phyloP scores from a whole-genome alignment of 1,139 yeast genomes.

The Geotrichum fermentans region DNA sequence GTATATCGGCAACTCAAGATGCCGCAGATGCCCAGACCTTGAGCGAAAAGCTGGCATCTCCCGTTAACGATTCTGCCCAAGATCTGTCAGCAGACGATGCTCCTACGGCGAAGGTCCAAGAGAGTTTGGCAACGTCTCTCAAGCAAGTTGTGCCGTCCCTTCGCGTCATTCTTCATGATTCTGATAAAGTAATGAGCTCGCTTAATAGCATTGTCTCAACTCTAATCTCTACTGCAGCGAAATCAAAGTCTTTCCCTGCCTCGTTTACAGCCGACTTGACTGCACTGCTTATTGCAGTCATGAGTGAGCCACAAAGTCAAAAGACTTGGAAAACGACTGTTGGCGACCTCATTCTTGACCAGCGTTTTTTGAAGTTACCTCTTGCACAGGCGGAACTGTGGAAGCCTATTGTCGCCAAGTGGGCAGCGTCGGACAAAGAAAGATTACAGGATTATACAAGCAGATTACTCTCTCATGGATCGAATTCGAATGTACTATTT shows the following conservation, averaged over 20 bases:
- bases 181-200: constrained; percentile 44
- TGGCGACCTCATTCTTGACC: constrained; percentile 40
- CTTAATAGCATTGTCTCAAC: constrained; percentile 41
- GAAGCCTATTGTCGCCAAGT: constrained; percentile 48
- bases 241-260: constrained; percentile 37
- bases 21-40: constrained; percentile 18
- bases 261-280: constrained; percentile 34
- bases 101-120: constrained; percentile 28
- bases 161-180: constrained; percentile 44
- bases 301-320: constrained; percentile 29
- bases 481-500: constrained; percentile 53
- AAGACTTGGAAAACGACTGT: constrained; percentile 40
- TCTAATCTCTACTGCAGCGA: constrained; percentile 43
- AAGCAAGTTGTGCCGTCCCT: constrained; percentile 41
- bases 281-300: constrained; percentile 25
- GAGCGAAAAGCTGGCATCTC: constrained; percentile 17
- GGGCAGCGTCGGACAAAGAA: constrained; percentile 59
- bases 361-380: constrained; percentile 42
- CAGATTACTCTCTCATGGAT: constrained; percentile 47
- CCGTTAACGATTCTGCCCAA: constrained; percentile 1
- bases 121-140: constrained; percentile 41
- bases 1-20: constrained; percentile 19
- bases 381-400: constrained; percentile 40
- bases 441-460: constrained; percentile 52
- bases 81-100: constrained; percentile 15